Base-by-base conservation (phyloP, 176 grass and related monocot genomes). In the Phyllostachys edulis region DNA sequence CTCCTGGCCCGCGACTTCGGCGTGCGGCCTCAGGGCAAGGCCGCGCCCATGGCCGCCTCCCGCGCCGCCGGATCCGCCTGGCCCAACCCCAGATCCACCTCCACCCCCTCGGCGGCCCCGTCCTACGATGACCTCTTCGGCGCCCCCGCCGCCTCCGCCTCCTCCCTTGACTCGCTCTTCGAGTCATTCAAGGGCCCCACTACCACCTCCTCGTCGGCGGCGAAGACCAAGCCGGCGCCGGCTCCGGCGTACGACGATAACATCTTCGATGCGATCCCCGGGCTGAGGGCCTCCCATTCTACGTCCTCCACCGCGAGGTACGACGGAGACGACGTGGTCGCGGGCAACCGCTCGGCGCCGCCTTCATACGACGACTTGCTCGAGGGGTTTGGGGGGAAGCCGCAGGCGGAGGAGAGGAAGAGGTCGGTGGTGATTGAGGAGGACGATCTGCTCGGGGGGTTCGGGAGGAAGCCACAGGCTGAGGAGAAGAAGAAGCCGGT, bases 21-120 rank as follows among this genome's bases (percentile, higher is more conserved):
- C 45, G 76, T 97, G 87, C 90, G 88, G n/a, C 94, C 76, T 11
- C 84, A 89, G 86, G 94, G 92, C 47, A 97, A 94, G 89, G 83
- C 80, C 7, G 89, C 84, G 2, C 94, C 88, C 83, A 94, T 90
- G 92, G 62, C 90, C 39, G 32, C 90, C 26, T 78, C 92, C 71
- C 79, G 75, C 73, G 73, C 85, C 49, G 44, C 80, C 80, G 63
- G 78, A 38, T 78, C 78, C 45, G 34, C 46, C 39, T 87, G 84
- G 80, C 18, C 83, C 39, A 89, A 75, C 45, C 21, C 90, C 11
- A 92, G 89, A 93, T 95, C 93, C 84, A 50, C 27, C 21, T 57
- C 68, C 37, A 34, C 32, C 18, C 5, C 85, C 0, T 79, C 54
- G 69, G 38, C 83, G 6, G 64, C 84, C 18, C 83, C 88, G 21